Percentiles rank a stretch among this genome's conserved stretches.
Evolutionary conservation across 2,329 filamentous ascomycete genomes (phyloP).

Genomic region (Ascochyta koolunga): DNA sequence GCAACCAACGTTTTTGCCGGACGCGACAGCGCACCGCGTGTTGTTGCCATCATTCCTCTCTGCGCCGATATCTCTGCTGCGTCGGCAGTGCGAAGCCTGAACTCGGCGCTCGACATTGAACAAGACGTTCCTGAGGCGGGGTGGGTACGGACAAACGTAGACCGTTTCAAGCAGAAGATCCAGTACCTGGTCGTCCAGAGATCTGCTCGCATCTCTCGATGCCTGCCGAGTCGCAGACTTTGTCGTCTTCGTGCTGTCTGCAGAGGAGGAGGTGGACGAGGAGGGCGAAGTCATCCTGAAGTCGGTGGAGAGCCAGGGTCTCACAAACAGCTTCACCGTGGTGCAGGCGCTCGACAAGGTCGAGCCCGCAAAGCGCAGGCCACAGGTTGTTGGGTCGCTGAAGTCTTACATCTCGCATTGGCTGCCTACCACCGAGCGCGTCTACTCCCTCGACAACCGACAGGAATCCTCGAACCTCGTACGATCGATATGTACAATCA

Average conservation of each 20-base stretch:
- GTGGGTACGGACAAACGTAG: constrained; percentile 71
- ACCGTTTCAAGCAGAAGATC: constrained; percentile 93
- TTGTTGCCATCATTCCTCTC: constrained; percentile 86
- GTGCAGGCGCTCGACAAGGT: constrained; percentile 80
- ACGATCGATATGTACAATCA: constrained; percentile 87
- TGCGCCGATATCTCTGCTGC: constrained; percentile 73
- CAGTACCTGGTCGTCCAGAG: constrained; percentile 79
- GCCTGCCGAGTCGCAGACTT: constrained; percentile 90
- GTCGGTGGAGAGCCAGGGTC: constrained; percentile 88
- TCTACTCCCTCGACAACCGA: constrained; percentile 84
- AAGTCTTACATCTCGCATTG: constrained; percentile 95
- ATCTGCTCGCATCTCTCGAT: constrained; percentile 80
- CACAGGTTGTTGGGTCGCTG: constrained; percentile 78
- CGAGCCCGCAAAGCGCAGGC: constrained; percentile 78
- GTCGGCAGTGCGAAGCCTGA: constrained; percentile 72
- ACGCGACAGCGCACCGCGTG: constrained; percentile 81
- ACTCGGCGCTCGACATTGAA: constrained; percentile 79
- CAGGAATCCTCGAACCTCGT: constrained; percentile 93
- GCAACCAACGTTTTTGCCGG: constrained; percentile 84
- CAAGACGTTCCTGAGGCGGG: constrained; percentile 65
- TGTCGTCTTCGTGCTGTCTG: constrained; percentile 83
- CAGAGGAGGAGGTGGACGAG: constrained; percentile 81
- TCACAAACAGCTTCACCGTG: constrained; percentile 88
- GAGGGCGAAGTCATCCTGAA: constrained; percentile 84
- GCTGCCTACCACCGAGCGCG: constrained; percentile 88